phyloP scores from a whole-genome alignment of 164 flowering plant genomes.

The Warburgia ugandensis region DNA sequence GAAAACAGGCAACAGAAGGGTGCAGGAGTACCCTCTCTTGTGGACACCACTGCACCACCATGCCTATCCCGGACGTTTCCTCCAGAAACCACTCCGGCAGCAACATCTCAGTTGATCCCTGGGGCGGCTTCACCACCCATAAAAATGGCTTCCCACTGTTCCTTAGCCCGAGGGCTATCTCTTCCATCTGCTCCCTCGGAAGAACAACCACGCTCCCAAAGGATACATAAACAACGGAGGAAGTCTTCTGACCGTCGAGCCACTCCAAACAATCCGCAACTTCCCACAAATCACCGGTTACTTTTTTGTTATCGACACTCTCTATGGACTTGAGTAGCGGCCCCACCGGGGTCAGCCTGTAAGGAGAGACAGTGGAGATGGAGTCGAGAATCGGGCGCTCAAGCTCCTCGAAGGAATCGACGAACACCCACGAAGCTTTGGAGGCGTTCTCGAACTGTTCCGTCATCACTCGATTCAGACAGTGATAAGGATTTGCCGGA shows the following conservation, averaged over 20 bases:
- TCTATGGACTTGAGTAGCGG: constrained; percentile 40
- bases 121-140: constrained; percentile 53
- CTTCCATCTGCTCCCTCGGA: constrained; percentile 44
- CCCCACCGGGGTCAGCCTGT: constrained; percentile 39
- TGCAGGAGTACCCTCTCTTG: constrained; percentile 60
- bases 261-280: constrained; percentile 41
- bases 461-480: constrained; percentile 26
- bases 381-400: constrained; percentile 39
- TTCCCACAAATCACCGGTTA: constrained; percentile 38
- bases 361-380: constrained; percentile 28
- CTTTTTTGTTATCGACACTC: not conserved
- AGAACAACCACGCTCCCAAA: constrained; percentile 46
- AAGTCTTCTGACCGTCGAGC: constrained; percentile 39
- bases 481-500: constrained; percentile 30
- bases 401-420: constrained; percentile 64
- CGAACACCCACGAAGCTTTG: constrained; percentile 45
- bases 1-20: constrained; percentile 49
- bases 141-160: constrained; percentile 36
- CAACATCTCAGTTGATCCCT: not conserved
- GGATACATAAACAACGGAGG: constrained; percentile 58
- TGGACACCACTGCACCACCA: constrained; percentile 58
- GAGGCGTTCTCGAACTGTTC: constrained; percentile 48
- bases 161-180: constrained; percentile 50
- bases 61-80: constrained; percentile 39
- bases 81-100: constrained; percentile 50